phyloP scores from a whole-genome alignment of 345 rosid genomes.

The Arabidopsis suecica region DNA sequence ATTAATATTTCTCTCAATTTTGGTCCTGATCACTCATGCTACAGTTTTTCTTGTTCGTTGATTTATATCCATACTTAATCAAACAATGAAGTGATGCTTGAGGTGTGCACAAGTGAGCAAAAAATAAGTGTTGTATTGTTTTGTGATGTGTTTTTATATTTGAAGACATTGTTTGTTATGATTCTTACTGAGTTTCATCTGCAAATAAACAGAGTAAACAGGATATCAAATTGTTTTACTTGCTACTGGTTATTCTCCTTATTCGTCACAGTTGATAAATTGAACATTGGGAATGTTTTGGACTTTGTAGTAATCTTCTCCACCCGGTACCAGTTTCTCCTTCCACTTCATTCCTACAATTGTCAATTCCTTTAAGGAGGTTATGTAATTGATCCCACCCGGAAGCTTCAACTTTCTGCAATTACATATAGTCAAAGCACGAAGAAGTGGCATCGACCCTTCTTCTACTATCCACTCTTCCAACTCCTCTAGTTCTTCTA shows the following conservation, averaged over 20 bases:
- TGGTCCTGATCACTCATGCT: not conserved
- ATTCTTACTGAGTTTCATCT: too few species aligned
- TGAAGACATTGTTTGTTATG: too few species aligned
- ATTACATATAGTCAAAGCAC: slow-evolving; percentile 35
- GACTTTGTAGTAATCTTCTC: slow-evolving; percentile 22
- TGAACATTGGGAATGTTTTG: slow-evolving; percentile 28
- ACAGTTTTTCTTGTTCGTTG: not conserved
- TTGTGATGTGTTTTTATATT: too few species aligned
- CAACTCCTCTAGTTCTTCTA: not conserved
- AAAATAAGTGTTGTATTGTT: too few species aligned
- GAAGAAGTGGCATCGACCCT: slow-evolving; percentile 44
- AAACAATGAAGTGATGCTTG: too few species aligned
- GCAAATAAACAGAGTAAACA: not conserved
- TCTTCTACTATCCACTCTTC: slow-evolving; percentile 42
- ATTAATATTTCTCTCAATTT: not conserved
- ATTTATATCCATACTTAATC: too few species aligned
- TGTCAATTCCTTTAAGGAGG: slow-evolving; percentile 17
- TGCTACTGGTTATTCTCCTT: not conserved
- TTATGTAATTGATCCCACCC: slow-evolving; percentile 32
- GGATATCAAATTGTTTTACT: not conserved
- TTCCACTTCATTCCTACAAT: slow-evolving; percentile 2
- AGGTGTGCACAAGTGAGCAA: too few species aligned
- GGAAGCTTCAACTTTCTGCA: slow-evolving; percentile 46
- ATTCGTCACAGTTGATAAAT: slow-evolving; percentile 5
- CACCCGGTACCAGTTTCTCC: slow-evolving; percentile 12